phyloP scores from a whole-genome alignment of 345 rosid species.

The Populus euphratica region DNA sequence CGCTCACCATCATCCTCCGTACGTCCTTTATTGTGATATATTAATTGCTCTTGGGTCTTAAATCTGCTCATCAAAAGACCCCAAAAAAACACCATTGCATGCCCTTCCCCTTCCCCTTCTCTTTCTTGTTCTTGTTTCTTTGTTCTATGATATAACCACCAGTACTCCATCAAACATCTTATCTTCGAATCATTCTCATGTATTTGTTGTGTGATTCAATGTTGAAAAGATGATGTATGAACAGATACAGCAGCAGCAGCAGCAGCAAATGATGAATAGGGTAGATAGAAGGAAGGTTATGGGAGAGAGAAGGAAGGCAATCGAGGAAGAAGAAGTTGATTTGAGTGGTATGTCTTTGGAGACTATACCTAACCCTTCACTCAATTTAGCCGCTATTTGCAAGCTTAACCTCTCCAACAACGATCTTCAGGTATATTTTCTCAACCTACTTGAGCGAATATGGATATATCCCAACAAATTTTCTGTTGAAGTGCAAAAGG shows the following conservation, averaged over 20 bases:
- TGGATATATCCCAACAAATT: not conserved
- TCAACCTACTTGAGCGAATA: not conserved
- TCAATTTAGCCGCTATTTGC: constrained; percentile 54
- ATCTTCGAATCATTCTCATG: not conserved
- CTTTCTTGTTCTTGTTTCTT: not conserved
- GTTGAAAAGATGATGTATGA: constrained; percentile 33
- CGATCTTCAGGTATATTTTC: constrained; percentile 59
- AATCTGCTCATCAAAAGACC: not conserved
- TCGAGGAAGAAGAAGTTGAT: constrained; percentile 42
- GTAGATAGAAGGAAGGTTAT: constrained; percentile 14
- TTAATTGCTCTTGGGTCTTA: not conserved
- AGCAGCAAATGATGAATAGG: constrained; percentile 8
- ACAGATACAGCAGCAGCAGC: constrained; percentile 17
- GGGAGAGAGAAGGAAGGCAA: not conserved
- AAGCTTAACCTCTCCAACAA: constrained; percentile 79
- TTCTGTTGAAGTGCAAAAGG: not conserved
- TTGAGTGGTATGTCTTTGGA: constrained; percentile 66
- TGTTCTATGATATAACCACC: not conserved
- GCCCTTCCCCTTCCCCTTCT: too few species aligned
- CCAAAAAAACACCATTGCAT: not conserved
- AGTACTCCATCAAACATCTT: not conserved
- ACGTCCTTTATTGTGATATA: not conserved
- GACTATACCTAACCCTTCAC: constrained; percentile 52
- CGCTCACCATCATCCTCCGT: constrained; percentile 3
- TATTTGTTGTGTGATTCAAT: not conserved